Evolutionary conservation across 176 grass and related monocot genomes (phyloP).

Genomic region (Eleusine coracana): DNA sequence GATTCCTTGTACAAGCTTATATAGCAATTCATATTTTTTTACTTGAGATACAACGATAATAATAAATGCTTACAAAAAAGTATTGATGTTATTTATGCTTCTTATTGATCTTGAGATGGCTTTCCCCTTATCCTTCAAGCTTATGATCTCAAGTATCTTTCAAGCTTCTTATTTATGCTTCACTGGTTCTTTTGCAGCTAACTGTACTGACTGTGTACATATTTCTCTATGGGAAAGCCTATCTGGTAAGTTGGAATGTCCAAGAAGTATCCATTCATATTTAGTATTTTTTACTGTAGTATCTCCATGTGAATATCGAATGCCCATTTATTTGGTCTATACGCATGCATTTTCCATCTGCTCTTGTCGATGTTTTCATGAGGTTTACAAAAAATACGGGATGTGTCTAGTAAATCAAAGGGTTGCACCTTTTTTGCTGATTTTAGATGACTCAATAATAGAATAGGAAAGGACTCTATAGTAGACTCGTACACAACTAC

Average conservation of each 20-base stretch:
- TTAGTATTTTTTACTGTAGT: not conserved
- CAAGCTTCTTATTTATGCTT: too few relatives aligned
- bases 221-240: conserved; percentile 91
- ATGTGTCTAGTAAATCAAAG: not conserved
- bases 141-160: conserved; percentile 14
- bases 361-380: conserved; percentile 5
- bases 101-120: not conserved
- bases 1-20: not conserved
- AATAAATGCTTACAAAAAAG: not conserved
- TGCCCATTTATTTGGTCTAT: conserved; percentile 3
- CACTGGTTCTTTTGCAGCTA: conserved; percentile 62
- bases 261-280: conserved; percentile 13
- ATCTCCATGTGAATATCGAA: conserved; percentile 2
- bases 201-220: conserved; percentile 91
- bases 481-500: too few relatives aligned
- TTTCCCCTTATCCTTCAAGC: conserved; percentile 1
- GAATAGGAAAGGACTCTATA: too few relatives aligned
- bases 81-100: not conserved
- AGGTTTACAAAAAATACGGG: not conserved
- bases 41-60: not conserved
- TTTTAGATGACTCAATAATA: not conserved
- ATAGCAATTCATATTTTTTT: conserved; percentile 5
- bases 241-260: conserved; percentile 68
- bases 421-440: not conserved
- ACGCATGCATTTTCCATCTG: conserved; percentile 17